A percentile compares a stretch with the other conserved stretches of the same genome.
Conservation (phyloP, 1,284 basidiomycete species). For the Malassezia japonica region DNA sequence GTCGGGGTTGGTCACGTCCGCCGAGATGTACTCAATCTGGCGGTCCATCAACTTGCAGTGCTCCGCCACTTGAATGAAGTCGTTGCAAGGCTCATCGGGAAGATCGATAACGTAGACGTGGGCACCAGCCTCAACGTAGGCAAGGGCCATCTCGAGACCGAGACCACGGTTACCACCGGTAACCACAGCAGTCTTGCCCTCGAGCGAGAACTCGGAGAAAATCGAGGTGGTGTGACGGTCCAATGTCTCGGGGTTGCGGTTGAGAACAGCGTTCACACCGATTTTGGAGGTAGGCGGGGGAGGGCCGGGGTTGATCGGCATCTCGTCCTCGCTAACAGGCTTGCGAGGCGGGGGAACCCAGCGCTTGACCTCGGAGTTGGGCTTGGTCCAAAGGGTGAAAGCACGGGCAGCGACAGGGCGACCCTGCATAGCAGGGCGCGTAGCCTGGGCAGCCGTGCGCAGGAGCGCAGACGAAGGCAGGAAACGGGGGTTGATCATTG, state of each 20-base stretch:
- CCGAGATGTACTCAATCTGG: conserved; percentile 54
- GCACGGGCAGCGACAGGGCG: background rate
- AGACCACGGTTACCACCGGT: conserved; percentile 62
- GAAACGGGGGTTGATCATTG: background rate
- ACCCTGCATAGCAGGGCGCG: background rate
- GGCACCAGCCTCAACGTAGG: conserved; percentile 66
- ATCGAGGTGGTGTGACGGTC: conserved; percentile 50
- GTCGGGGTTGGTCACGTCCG: conserved; percentile 56
- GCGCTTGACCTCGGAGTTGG: conserved; percentile 1
- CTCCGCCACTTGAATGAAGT: conserved; percentile 54
- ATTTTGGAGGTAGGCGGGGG: conserved; percentile 43
- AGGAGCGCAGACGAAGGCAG: background rate
- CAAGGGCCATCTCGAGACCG: conserved; percentile 70
- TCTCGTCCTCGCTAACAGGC: background rate
- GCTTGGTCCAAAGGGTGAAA: conserved; percentile 1
- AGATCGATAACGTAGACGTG: conserved; percentile 70
- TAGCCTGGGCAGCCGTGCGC: background rate
- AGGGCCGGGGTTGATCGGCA: conserved; percentile 34
- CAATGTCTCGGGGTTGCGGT: conserved; percentile 30
- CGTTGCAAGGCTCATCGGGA: conserved; percentile 57
- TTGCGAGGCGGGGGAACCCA: conserved; percentile 10
- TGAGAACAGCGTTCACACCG: conserved; percentile 42
- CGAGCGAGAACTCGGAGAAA: conserved; percentile 64
- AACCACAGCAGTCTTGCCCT: conserved; percentile 62
- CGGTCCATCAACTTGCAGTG: conserved; percentile 55